Conservation (phyloP, 768 basidiomycete species). For the Mycena floridula region DNA sequence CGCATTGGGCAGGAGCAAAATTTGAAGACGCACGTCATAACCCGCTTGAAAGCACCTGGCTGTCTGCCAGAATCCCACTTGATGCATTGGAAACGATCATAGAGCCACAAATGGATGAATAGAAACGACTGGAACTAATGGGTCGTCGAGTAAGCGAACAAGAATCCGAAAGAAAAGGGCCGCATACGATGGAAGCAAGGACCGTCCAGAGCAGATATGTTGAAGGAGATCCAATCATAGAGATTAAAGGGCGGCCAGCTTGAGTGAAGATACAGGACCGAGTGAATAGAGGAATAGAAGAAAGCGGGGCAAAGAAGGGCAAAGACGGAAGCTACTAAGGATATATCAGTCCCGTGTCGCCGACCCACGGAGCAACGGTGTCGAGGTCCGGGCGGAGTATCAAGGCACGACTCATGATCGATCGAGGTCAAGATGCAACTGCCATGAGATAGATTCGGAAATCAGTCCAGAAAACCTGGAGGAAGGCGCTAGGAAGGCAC, state of each 20-base stretch:
- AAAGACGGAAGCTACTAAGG: no score
- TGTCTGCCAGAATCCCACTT: conserved; percentile 71
- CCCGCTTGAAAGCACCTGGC: conserved; percentile 79
- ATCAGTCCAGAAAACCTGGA: no score
- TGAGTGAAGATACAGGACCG: not conserved
- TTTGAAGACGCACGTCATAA: conserved; percentile 75
- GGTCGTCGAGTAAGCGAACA: not conserved
- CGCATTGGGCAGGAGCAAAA: not conserved
- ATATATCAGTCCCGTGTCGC: no score
- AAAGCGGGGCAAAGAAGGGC: no score
- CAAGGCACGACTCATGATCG: no score
- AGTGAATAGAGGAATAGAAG: no score
- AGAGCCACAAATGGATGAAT: conserved; percentile 71
- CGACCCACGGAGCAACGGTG: no score
- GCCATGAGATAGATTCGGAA: no score
- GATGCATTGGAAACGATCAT: conserved; percentile 71
- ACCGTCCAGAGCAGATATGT: conserved; percentile 77
- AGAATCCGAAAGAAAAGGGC: conserved; percentile 21
- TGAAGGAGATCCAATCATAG: conserved; percentile 52
- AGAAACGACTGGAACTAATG: conserved; percentile 64
- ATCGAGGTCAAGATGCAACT: no score
- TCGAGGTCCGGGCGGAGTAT: no score
- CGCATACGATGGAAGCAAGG: conserved; percentile 55
- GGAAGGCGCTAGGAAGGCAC: no score
- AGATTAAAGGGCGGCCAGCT: not conserved